These are phyloP conservation scores for Termitomyces heimii DNA, from an alignment of 768 basidiomycete genomes.

Conservation along the genomic window DNA sequence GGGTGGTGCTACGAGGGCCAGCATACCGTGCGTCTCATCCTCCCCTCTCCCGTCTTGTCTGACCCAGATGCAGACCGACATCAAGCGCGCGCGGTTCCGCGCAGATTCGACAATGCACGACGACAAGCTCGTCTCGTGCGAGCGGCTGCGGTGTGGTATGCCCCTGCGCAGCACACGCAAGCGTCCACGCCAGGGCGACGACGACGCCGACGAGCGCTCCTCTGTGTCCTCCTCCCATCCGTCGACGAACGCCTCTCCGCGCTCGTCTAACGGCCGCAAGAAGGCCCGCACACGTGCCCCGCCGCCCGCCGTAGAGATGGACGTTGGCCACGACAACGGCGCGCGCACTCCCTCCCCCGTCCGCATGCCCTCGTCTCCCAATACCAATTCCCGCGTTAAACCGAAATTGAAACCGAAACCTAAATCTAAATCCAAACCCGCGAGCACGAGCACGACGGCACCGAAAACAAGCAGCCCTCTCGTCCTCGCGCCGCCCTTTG, in stretches of 20 bases:
- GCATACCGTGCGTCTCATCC: constrained; percentile 47
- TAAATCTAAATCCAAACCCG: background rate
- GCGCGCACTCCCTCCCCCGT: background rate
- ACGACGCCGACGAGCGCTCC: constrained; percentile 9
- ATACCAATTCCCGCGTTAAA: constrained; percentile 14
- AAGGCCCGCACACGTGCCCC: constrained; percentile 7
- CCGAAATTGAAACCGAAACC: constrained; percentile 10
- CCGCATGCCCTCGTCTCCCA: constrained; percentile 13
- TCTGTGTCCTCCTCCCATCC: constrained; percentile 7
- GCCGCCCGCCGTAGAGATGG: constrained; percentile 9
- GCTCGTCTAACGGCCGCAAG: constrained; percentile 18
- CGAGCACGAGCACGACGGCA: background rate
- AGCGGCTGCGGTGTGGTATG: constrained; percentile 47
- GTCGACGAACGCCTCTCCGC: constrained; percentile 12
- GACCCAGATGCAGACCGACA: constrained; percentile 45
- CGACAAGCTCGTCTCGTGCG: constrained; percentile 66
- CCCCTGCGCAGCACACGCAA: constrained; percentile 26
- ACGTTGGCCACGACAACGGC: constrained; percentile 1
- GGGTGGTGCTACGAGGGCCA: background rate
- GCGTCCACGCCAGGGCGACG: constrained; percentile 18
- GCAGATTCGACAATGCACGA: constrained; percentile 62
- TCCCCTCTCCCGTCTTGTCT: background rate
- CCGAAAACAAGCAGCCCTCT: constrained; percentile 19
- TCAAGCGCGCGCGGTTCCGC: constrained; percentile 73
- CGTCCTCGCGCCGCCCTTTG: constrained; percentile 12